phyloP scores from a whole-genome alignment of 345 rosid genomes.

The Isatis tinctoria region DNA sequence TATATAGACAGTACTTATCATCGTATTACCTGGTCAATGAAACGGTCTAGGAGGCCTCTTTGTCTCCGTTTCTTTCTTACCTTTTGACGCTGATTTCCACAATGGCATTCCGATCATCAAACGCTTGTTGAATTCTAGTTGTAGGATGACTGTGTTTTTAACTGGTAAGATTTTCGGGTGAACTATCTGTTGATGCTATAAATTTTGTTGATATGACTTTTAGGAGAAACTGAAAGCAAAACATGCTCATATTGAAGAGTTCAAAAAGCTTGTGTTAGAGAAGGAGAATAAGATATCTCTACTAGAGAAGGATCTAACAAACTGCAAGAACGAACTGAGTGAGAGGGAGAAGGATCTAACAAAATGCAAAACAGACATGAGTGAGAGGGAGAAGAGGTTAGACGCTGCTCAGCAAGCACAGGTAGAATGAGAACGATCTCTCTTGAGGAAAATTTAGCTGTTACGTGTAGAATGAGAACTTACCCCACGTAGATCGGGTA shows the following conservation, averaged over 20 bases:
- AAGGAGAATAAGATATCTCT: slow-evolving; percentile 54
- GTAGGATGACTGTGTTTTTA: not conserved
- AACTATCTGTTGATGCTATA: not conserved
- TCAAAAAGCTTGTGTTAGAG: slow-evolving; percentile 39
- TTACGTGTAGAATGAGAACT: not conserved
- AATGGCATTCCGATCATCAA: not conserved
- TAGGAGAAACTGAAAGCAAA: slow-evolving; percentile 69
- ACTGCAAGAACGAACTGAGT: slow-evolving; percentile 51
- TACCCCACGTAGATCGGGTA: slow-evolving; percentile 6
- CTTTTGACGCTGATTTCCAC: not conserved
- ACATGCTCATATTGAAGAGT: slow-evolving; percentile 61
- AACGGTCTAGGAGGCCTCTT: not conserved
- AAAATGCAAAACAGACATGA: slow-evolving; percentile 53
- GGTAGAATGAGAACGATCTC: slow-evolving; percentile 39
- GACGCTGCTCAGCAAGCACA: slow-evolving; percentile 57
- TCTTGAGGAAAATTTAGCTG: not conserved
- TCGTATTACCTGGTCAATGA: not conserved
- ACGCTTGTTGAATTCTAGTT: not conserved
- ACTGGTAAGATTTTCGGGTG: not conserved
- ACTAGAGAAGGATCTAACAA: slow-evolving; percentile 71
- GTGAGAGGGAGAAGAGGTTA: slow-evolving; percentile 59
- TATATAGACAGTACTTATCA: not conserved
- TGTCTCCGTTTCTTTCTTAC: not conserved
- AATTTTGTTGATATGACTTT: slow-evolving; percentile 1
- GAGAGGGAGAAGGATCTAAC: slow-evolving; percentile 69